phyloP scores from a whole-genome alignment of 225 moss, liverwort and hornwort species.

The Polytrichum formosum region DNA sequence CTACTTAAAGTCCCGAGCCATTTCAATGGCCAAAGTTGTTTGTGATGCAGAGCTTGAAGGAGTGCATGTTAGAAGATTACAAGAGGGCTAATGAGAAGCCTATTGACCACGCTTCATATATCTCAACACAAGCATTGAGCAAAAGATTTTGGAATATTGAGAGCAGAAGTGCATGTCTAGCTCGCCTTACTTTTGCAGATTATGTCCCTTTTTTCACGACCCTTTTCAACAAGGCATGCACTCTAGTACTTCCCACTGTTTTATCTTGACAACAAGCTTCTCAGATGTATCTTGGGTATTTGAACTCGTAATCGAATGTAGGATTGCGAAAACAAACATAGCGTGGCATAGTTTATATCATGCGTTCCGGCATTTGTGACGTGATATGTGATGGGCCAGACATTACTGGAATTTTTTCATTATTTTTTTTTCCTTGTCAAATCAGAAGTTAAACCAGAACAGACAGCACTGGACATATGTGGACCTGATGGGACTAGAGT shows the following conservation, averaged over 20 bases:
- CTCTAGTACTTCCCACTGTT: too few species aligned
- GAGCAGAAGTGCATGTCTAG: conserved; percentile 48
- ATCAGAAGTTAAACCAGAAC: background rate
- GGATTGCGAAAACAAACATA: too few species aligned
- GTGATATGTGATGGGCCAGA: too few species aligned
- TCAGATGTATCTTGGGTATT: conserved; percentile 1
- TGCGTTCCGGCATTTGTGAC: too few species aligned
- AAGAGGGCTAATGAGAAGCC: conserved; percentile 67
- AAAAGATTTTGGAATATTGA: conserved; percentile 71
- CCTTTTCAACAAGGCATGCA: conserved; percentile 57
- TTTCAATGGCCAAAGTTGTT: conserved; percentile 7
- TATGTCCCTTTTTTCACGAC: conserved; percentile 47
- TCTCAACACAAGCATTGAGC: conserved; percentile 53
- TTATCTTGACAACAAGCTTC: background rate
- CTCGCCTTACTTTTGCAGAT: conserved; percentile 42
- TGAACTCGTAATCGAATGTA: too few species aligned
- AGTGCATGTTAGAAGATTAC: conserved; percentile 53
- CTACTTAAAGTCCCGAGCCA: too few species aligned
- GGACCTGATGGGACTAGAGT: too few species aligned
- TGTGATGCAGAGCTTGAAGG: conserved; percentile 46
- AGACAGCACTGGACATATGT: background rate
- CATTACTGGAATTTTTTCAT: background rate
- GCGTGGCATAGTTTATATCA: too few species aligned
- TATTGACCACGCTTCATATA: conserved; percentile 62
- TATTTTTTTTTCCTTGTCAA: background rate